Conservation (phyloP, 345 rosid genomes). For the Rhodamnia argentea region DNA sequence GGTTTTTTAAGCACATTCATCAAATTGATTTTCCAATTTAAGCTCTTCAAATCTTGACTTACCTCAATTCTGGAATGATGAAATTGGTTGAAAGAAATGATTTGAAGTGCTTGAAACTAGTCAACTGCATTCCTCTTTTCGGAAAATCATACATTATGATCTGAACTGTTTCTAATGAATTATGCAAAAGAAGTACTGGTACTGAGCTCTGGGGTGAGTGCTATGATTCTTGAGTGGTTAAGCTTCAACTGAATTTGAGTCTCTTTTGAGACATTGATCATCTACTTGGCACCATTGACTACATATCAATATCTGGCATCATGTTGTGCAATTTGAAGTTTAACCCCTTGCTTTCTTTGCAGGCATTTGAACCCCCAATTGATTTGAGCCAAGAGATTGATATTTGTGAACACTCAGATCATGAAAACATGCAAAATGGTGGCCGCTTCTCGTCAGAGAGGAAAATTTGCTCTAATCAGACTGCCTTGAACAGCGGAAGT, state of each 20-base stretch:
- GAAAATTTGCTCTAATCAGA: slow-evolving; percentile 26
- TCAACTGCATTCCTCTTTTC: neutral
- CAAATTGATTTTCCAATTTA: neutral
- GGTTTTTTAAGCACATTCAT: neutral
- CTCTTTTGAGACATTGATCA: neutral
- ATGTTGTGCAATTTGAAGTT: neutral
- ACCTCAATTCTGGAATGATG: neutral
- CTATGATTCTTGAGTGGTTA: neutral
- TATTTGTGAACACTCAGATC: slow-evolving; percentile 27
- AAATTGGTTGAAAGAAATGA: neutral
- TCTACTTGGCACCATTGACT: neutral
- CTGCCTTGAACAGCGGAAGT: slow-evolving; percentile 30
- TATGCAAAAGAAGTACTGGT: neutral
- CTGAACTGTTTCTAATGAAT: neutral
- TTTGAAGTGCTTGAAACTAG: neutral
- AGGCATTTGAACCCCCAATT: slow-evolving; percentile 98
- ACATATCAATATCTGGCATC: neutral
- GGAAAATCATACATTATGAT: neutral
- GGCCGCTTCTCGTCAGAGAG: slow-evolving; percentile 29
- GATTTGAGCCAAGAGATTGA: slow-evolving; percentile 80
- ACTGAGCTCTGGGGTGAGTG: neutral
- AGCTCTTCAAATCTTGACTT: neutral
- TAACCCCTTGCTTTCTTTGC: slow-evolving; percentile 11
- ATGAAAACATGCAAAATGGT: slow-evolving; percentile 32
- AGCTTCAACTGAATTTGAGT: neutral